phyloP scores from a whole-genome alignment of 2,329 filamentous ascomycete species.

The Fusarium sp. region DNA sequence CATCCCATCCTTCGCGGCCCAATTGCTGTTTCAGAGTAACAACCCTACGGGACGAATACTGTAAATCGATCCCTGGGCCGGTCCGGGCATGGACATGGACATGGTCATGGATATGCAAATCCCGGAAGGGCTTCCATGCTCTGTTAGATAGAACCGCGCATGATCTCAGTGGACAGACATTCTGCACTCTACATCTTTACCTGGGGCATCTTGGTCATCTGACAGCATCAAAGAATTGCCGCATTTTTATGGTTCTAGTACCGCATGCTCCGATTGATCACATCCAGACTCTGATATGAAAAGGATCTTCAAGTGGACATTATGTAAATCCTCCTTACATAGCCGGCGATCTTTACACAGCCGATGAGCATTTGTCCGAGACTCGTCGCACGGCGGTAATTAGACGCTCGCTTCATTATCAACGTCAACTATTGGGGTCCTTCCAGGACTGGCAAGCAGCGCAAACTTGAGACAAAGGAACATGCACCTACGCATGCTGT shows the following conservation, averaged over 20 bases:
- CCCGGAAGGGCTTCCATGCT: slow-evolving; percentile 18
- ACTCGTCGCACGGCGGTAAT: slow-evolving; percentile 22
- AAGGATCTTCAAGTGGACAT: not conserved
- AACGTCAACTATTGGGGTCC: slow-evolving; percentile 3
- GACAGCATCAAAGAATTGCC: slow-evolving; percentile 11
- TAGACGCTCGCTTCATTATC: slow-evolving; percentile 1
- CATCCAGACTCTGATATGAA: slow-evolving; percentile 2
- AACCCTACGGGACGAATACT: slow-evolving; percentile 26
- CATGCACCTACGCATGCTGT: slow-evolving; percentile 9
- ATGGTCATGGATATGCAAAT: slow-evolving; percentile 11
- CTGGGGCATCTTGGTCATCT: not conserved
- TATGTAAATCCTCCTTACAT: slow-evolving; percentile 8
- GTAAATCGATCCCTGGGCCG: slow-evolving; percentile 20
- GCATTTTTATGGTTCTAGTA: slow-evolving; percentile 20
- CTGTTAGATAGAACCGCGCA: slow-evolving; percentile 14
- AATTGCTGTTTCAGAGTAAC: slow-evolving; percentile 38
- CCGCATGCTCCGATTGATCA: not conserved
- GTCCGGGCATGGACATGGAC: not conserved
- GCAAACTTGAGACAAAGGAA: slow-evolving; percentile 5
- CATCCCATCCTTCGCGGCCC: slow-evolving; percentile 22
- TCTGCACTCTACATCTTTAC: slow-evolving; percentile 4
- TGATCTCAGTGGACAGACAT: slow-evolving; percentile 25
- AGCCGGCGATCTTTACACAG: slow-evolving; percentile 8
- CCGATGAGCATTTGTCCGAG: slow-evolving; percentile 16
- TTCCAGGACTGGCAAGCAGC: slow-evolving; percentile 1